Conservation (phyloP, 2,329 filamentous ascomycete genomes). For the Aspergillus sp. region DNA sequence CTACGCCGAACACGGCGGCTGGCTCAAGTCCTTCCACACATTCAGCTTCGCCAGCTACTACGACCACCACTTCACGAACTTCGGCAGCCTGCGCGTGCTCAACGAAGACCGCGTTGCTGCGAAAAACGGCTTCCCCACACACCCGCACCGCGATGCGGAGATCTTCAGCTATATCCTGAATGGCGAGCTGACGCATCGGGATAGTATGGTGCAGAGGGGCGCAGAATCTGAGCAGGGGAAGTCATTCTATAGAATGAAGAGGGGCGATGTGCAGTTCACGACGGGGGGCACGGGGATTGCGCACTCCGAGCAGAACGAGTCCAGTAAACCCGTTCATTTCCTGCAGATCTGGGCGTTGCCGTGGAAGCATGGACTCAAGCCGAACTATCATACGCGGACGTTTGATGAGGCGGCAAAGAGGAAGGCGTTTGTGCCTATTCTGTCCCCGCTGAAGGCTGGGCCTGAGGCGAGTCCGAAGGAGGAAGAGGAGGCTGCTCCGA, state of each 20-base stretch:
- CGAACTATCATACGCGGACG: constrained; percentile 72
- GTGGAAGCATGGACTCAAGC: constrained; percentile 69
- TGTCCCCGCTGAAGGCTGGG: constrained; percentile 72
- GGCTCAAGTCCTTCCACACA: constrained; percentile 84
- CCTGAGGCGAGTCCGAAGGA: constrained; percentile 59
- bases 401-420: constrained; percentile 73
- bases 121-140: constrained; percentile 76
- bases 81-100: constrained; percentile 77
- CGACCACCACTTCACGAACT: constrained; percentile 66
- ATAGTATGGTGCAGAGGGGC: constrained; percentile 76
- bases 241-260: constrained; percentile 68
- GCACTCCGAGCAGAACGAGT: constrained; percentile 81
- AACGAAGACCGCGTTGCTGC: constrained; percentile 83
- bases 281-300: constrained; percentile 79
- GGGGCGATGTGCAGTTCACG: constrained; percentile 87
- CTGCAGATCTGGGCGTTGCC: constrained; percentile 87
- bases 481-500: constrained; percentile 64
- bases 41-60: constrained; percentile 77
- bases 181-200: constrained; percentile 83
- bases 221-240: constrained; percentile 59
- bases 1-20: constrained; percentile 78
- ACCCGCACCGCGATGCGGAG: constrained; percentile 82
- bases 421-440: constrained; percentile 69
- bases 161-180: constrained; percentile 87
- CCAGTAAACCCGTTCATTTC: constrained; percentile 72